Evolutionary conservation across 306 rosid genomes (phyloP).

Genomic region (Purshia tridentata): DNA sequence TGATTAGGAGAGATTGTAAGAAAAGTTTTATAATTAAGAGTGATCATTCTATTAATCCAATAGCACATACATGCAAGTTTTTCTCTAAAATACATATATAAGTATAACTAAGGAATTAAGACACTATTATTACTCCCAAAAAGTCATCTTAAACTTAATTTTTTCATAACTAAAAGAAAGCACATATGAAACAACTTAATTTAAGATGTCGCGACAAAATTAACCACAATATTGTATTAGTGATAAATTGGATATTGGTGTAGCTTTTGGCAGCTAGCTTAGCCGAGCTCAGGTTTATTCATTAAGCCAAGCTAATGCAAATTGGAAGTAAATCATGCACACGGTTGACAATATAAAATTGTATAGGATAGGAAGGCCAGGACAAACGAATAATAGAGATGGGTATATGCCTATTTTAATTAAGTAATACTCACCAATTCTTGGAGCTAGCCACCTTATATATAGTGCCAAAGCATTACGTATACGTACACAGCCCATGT

Average conservation of each 20-base stretch:
- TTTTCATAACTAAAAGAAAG: no score
- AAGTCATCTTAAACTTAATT: no score
- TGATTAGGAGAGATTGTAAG: no score
- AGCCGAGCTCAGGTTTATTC: neutral
- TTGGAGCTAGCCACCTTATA: constrained; percentile 33
- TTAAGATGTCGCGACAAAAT: no score
- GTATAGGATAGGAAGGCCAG: constrained; percentile 19
- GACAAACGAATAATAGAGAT: constrained; percentile 36
- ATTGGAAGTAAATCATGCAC: constrained; percentile 27
- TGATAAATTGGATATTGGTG: neutral
- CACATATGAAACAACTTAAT: no score
- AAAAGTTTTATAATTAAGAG: no score
- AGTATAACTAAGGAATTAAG: no score
- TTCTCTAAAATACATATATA: no score
- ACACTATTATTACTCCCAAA: no score
- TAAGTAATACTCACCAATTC: constrained; percentile 20
- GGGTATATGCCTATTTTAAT: constrained; percentile 32
- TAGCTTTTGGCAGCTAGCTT: neutral
- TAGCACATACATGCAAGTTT: no score
- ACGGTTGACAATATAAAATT: constrained; percentile 23
- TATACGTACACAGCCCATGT: constrained; percentile 7
- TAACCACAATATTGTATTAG: no score
- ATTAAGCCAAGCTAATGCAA: neutral
- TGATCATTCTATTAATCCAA: no score
- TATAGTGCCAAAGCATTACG: constrained; percentile 28